These are phyloP conservation scores for Peniophora sp. DNA, from an alignment of 1,284 basidiomycete species.

Conservation along the genomic window DNA sequence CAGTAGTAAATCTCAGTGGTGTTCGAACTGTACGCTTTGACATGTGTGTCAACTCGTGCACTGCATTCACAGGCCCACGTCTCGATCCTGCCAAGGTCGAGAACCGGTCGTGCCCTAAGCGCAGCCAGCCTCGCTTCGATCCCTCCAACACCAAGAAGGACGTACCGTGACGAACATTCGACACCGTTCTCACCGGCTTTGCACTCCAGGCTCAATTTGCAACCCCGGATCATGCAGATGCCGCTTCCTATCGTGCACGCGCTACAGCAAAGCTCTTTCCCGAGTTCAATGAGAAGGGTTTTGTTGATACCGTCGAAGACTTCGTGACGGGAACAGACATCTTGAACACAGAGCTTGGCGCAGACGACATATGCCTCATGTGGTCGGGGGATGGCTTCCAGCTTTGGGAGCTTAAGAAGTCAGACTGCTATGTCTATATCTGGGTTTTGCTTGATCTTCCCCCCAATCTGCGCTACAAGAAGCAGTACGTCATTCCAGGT, in stretches of 20 bases:
- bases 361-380: slow-evolving; percentile 19
- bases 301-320: background rate
- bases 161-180: background rate
- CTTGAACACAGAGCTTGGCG: slow-evolving; percentile 11
- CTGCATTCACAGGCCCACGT: slow-evolving; percentile 19
- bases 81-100: slow-evolving; percentile 4
- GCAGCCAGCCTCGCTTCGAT: slow-evolving; percentile 17
- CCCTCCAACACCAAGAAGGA: background rate
- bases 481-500: slow-evolving; percentile 17
- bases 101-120: slow-evolving; percentile 13
- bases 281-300: background rate
- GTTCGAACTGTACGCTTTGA: slow-evolving; percentile 5
- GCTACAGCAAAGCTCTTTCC: background rate
- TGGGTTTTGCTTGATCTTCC: slow-evolving; percentile 10
- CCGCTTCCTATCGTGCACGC: background rate
- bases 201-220: background rate
- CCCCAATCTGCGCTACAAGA: slow-evolving; percentile 12
- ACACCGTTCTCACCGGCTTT: background rate
- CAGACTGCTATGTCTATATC: slow-evolving; percentile 21
- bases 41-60: slow-evolving; percentile 24
- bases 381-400: slow-evolving; percentile 26
- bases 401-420: slow-evolving; percentile 23
- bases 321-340: background rate
- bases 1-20: slow-evolving; percentile 16
- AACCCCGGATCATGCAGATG: background rate